Evolutionary conservation across 768 basidiomycete species (phyloP).

Genomic region (Vararia minispora): DNA sequence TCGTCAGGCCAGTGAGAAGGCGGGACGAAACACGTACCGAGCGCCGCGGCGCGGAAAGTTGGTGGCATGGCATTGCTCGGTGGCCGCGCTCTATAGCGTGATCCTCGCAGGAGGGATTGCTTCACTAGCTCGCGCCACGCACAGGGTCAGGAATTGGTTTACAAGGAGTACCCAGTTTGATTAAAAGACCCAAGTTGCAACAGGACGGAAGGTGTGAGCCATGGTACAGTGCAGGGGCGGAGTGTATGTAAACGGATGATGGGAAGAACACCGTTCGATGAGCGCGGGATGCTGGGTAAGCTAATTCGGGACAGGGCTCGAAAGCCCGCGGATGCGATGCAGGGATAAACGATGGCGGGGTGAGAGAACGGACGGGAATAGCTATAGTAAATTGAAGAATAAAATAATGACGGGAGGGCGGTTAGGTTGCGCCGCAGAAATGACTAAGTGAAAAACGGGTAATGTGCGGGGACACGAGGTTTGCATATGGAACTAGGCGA

Average conservation of each 20-base stretch:
- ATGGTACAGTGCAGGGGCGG: constrained; percentile 12
- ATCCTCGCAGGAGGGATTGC: no score
- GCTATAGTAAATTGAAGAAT: constrained; percentile 75
- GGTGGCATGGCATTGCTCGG: no score
- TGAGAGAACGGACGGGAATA: constrained; percentile 24
- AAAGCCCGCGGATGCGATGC: constrained; percentile 23
- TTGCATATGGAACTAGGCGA: constrained; percentile 29
- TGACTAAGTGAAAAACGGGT: constrained; percentile 32
- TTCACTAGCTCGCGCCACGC: no score
- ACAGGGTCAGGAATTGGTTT: no score
- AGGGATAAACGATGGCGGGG: constrained; percentile 25
- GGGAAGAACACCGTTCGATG: constrained; percentile 15
- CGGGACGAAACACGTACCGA: no score
- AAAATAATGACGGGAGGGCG: constrained; percentile 63
- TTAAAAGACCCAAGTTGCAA: constrained; percentile 12
- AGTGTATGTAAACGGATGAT: constrained; percentile 10
- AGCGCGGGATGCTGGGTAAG: constrained; percentile 11
- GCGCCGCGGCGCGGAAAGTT: no score
- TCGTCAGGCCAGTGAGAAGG: no score
- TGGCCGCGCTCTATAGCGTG: no score
- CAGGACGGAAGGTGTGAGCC: constrained; percentile 13
- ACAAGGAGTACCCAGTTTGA: no score
- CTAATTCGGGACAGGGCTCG: constrained; percentile 7
- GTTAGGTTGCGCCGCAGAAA: constrained; percentile 41
- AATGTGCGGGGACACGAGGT: constrained; percentile 49